phyloP scores from a whole-genome alignment of 129 eudicot species.

The Kitagawia praeruptora region DNA sequence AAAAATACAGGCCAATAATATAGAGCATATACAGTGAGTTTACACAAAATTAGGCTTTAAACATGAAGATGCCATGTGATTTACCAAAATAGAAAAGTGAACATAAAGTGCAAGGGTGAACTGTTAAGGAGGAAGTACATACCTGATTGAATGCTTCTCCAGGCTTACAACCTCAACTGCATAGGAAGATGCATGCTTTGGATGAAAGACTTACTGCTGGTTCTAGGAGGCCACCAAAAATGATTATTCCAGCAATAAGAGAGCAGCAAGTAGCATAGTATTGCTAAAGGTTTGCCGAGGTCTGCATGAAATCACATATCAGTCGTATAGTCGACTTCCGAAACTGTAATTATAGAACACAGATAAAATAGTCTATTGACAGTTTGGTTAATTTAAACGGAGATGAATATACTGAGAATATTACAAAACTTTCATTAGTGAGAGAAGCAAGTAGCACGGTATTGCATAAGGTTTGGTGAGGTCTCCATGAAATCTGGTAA shows the following conservation, averaged over 20 bases:
- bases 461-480: conserved; percentile 68
- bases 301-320: conserved; percentile 37
- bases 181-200: conserved; percentile 88
- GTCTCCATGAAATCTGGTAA: conserved; percentile 46
- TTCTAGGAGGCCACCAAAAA: conserved; percentile 94
- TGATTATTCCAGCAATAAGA: conserved; percentile 80
- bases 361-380: background rate
- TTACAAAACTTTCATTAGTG: conserved; percentile 37
- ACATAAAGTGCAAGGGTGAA: background rate
- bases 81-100: background rate
- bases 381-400: background rate
- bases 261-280: conserved; percentile 89
- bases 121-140: background rate
- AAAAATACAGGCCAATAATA: too few relatives aligned
- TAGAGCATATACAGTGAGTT: too few relatives aligned
- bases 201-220: conserved; percentile 83
- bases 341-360: conserved; percentile 6
- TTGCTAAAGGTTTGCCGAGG: conserved; percentile 69
- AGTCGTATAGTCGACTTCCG: background rate
- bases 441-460: conserved; percentile 77
- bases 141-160: conserved; percentile 90
- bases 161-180: conserved; percentile 87
- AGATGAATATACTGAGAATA: background rate
- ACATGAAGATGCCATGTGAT: background rate
- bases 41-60: background rate